phyloP scores from a whole-genome alignment of 2,329 filamentous ascomycete genomes.

The Colletotrichum chlorophyti region DNA sequence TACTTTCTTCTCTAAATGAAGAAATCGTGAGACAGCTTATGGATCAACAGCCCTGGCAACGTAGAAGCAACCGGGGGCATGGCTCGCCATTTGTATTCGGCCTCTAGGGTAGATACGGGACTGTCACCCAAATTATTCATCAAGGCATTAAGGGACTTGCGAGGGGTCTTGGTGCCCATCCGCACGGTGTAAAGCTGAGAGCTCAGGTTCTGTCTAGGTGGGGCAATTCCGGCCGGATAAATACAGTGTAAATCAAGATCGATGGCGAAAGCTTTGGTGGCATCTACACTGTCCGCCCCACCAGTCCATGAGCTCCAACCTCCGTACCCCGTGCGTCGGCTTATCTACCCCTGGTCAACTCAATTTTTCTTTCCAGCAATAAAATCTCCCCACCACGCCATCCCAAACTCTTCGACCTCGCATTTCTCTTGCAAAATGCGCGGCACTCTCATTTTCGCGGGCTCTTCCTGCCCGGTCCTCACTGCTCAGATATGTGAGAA shows the following conservation, averaged over 20 bases:
- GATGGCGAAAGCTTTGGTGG: not conserved
- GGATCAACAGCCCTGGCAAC: no score
- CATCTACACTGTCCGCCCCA: not conserved
- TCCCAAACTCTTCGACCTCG: constrained; percentile 33
- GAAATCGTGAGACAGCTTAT: no score
- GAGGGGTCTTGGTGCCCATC: not conserved
- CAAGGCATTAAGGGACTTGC: no score
- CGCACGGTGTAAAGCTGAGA: constrained; percentile 18
- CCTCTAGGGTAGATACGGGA: no score
- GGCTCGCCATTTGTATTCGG: no score
- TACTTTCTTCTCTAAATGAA: no score
- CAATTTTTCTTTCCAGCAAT: constrained; percentile 28
- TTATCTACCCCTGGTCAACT: constrained; percentile 16
- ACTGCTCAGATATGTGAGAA: constrained; percentile 72
- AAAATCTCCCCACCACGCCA: constrained; percentile 35
- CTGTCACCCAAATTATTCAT: no score
- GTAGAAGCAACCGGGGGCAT: no score
- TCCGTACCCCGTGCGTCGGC: constrained; percentile 11
- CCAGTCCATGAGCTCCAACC: not conserved
- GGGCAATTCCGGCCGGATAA: constrained; percentile 8
- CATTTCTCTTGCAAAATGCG: constrained; percentile 54
- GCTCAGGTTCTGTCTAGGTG: not conserved
- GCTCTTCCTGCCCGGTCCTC: constrained; percentile 70
- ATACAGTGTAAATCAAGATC: not conserved
- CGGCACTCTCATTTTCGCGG: constrained; percentile 72